Base-by-base conservation (phyloP, 306 rosid species). In the Medicago lupulina region DNA sequence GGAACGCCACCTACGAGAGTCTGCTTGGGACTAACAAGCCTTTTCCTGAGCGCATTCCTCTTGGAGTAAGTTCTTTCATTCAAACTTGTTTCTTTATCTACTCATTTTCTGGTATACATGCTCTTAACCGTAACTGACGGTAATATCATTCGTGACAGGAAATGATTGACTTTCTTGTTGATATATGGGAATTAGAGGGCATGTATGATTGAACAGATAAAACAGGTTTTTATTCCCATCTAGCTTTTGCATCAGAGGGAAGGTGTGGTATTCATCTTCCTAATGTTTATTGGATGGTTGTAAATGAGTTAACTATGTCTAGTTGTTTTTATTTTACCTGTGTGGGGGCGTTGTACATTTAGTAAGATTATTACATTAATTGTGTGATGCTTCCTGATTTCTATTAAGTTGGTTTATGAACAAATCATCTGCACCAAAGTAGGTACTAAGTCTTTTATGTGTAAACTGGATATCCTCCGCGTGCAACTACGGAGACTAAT, bases 101-200 rank as follows among this genome's bases (percentile, higher is more conserved):
- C 63, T 70, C 28, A 25, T 80, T 28, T 38, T 46, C 40, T 28
- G 31, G 43, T 21, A 60, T 54, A 28, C 17, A 38, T 15, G 38
- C 44, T 39, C 71, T 77, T 83, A 59, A 71, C 74, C 41, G 75
- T 84, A 59, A 77, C 74, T 61, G 76, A 51, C 74, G 50, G 31
- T 9, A 41, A 38, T n/a, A 41, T 65, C 61, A 44, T 61, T 76
- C 62, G 67, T 82, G 66, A 9, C 94, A 94, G 98, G 98, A 94
- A 81, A 94, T 94, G 97, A 25, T 89, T 17, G 96, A 90, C 9
- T 92, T 90, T 82, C 93, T 92, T 73, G 92, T 84, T 70, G 91
- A 92, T 78, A 70, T 87, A 16, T 94, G 97, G 97, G 98, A 91
- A 83, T 81, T 84, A 57, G 97, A 90, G 50, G 97, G 96, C 75